These are phyloP conservation scores for Nemophila menziesii DNA, from an alignment of 257 asterid genomes.

Conservation along the genomic window DNA sequence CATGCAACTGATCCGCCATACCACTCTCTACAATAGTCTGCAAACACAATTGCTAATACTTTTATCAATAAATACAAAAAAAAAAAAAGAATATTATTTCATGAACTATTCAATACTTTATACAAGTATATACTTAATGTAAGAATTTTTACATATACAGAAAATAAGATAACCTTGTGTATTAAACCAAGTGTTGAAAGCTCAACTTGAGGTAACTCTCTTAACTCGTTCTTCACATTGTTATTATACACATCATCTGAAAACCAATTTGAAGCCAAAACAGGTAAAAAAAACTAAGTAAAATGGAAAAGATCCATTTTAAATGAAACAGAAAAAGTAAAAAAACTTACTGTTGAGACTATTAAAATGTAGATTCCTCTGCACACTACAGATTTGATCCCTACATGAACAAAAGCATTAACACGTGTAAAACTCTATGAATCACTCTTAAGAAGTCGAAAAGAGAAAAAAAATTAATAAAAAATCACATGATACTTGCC, in stretches of 20 bases:
- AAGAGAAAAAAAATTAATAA: neutral
- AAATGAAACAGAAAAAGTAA: neutral
- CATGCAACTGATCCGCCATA: constrained; percentile 67
- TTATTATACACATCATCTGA: constrained; percentile 73
- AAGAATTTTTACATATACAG: neutral
- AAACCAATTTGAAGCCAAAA: neutral
- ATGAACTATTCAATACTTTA: neutral
- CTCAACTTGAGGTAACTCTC: constrained; percentile 94
- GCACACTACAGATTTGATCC: constrained; percentile 83
- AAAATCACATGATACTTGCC: constrained; percentile 42
- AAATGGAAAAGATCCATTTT: neutral
- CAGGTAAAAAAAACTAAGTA: neutral
- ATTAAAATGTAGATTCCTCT: constrained; percentile 72
- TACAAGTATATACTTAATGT: neutral
- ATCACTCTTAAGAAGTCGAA: neutral
- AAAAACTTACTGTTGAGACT: constrained; percentile 64
- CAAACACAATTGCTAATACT: constrained; percentile 11
- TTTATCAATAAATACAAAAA: neutral
- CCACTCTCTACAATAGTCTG: constrained; percentile 81
- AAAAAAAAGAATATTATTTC: neutral
- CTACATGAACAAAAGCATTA: constrained; percentile 29
- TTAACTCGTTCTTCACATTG: constrained; percentile 58
- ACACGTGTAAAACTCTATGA: neutral
- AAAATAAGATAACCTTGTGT: constrained; percentile 50
- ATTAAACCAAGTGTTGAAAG: constrained; percentile 72